A percentile compares a stretch with the other conserved stretches of the same genome.
These are phyloP conservation scores for Aspergillus sp. DNA, from an alignment of 2,329 filamentous ascomycete genomes.

Conservation along the genomic window DNA sequence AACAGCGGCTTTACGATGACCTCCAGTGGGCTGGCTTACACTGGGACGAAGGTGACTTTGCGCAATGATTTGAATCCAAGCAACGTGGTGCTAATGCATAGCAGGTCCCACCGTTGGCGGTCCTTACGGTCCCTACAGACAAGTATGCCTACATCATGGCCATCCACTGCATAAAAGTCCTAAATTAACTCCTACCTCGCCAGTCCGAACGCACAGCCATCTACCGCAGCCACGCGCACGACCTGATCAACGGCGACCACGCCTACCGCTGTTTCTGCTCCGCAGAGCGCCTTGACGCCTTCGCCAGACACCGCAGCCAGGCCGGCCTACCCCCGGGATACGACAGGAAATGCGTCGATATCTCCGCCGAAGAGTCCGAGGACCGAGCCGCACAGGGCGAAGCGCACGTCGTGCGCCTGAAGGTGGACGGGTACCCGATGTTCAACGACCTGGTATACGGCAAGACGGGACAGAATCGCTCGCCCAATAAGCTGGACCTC, in stretches of 20 bases:
- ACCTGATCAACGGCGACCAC: slow-evolving; percentile 66
- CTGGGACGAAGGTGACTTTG: slow-evolving; percentile 79
- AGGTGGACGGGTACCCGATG: slow-evolving; percentile 61
- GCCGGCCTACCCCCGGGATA: slow-evolving; percentile 61
- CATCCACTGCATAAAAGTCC: neutral
- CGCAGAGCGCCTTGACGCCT: slow-evolving; percentile 64
- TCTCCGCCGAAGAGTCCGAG: slow-evolving; percentile 67
- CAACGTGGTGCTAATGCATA: neutral
- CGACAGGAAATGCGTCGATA: slow-evolving; percentile 69
- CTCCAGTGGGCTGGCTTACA: slow-evolving; percentile 82
- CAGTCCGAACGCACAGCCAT: slow-evolving; percentile 75
- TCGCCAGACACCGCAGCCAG: slow-evolving; percentile 63
- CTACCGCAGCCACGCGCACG: slow-evolving; percentile 69
- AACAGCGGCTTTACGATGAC: slow-evolving; percentile 73
- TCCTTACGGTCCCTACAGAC: slow-evolving; percentile 79
- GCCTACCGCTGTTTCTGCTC: slow-evolving; percentile 96
- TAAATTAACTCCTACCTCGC: neutral
- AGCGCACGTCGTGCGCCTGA: slow-evolving; percentile 74
- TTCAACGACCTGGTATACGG: slow-evolving; percentile 83
- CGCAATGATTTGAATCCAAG: slow-evolving; percentile 9
- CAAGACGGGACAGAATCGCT: slow-evolving; percentile 51
- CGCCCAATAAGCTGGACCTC: slow-evolving; percentile 45
- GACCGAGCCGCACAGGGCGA: slow-evolving; percentile 69
- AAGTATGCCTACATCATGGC: slow-evolving; percentile 51
- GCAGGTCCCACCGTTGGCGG: slow-evolving; percentile 77